Evolutionary conservation across 192 early-diverging fungal species (phyloP).

Genomic region (Backusella morwellensis): DNA sequence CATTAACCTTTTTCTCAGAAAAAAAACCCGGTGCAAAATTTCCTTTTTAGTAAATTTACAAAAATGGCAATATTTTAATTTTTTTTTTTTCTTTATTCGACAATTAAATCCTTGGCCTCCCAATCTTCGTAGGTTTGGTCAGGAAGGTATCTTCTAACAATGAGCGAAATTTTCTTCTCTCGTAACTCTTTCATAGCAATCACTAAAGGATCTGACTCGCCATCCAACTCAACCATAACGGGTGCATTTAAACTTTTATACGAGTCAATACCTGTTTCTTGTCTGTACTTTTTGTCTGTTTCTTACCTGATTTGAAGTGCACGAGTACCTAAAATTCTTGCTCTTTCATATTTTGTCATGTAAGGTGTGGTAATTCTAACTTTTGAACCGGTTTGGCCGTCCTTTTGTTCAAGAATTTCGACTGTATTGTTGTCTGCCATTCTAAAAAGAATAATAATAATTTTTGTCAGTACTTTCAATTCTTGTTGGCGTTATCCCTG

Average conservation of each 20-base stretch:
- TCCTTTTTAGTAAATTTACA: neutral
- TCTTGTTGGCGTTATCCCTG: too few relatives aligned
- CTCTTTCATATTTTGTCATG: constrained; percentile 98
- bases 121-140: constrained; percentile 95
- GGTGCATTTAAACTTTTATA: constrained; percentile 93
- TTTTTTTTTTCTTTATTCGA: constrained; percentile 47
- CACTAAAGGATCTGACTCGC: constrained; percentile 89
- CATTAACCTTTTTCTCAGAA: too few relatives aligned
- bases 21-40: neutral
- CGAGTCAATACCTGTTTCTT: neutral
- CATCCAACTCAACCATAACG: constrained; percentile 91
- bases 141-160: constrained; percentile 90
- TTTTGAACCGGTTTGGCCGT: constrained; percentile 40
- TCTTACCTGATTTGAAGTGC: constrained; percentile 87
- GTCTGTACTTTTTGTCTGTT: neutral
- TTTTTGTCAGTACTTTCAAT: neutral
- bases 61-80: neutral
- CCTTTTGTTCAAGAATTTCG: constrained; percentile 15
- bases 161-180: constrained; percentile 89
- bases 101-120: constrained; percentile 86
- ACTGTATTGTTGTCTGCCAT: constrained; percentile 5
- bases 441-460: neutral
- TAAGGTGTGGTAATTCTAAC: constrained; percentile 95
- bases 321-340: constrained; percentile 84
- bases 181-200: constrained; percentile 96